phyloP scores from a whole-genome alignment of 352 stramenopile species.

The Halophytophthora polymorphica region DNA sequence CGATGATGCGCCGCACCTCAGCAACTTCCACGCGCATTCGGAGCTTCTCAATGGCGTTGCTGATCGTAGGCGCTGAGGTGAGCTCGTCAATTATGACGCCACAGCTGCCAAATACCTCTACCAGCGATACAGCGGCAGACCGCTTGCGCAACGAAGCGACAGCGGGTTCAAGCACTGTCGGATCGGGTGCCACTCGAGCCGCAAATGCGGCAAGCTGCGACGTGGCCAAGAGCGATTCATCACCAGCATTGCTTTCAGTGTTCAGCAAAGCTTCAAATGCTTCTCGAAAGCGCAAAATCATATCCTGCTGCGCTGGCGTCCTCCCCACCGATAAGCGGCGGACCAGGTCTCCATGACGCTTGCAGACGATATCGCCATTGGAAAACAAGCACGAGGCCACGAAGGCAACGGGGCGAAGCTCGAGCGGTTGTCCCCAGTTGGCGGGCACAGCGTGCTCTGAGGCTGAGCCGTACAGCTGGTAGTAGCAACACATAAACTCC shows the following conservation, averaged over 20 bases:
- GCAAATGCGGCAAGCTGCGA: slow-evolving; percentile 48
- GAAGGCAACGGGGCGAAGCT: slow-evolving; percentile 54
- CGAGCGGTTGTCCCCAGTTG: slow-evolving; percentile 23
- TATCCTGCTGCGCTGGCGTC: slow-evolving; percentile 48
- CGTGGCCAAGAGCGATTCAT: slow-evolving; percentile 26
- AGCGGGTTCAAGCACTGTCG: slow-evolving; percentile 34
- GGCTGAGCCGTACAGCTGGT: slow-evolving; percentile 54
- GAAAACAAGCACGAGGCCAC: slow-evolving; percentile 67
- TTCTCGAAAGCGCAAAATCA: slow-evolving; percentile 64
- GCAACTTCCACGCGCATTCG: slow-evolving; percentile 41
- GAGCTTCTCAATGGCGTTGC: slow-evolving; percentile 56
- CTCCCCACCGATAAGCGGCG: slow-evolving; percentile 52
- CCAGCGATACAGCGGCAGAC: slow-evolving; percentile 44
- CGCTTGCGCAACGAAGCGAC: slow-evolving; percentile 42
- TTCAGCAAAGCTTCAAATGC: slow-evolving; percentile 45
- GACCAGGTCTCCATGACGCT: slow-evolving; percentile 54
- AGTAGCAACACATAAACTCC: slow-evolving; percentile 70
- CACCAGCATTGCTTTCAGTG: slow-evolving; percentile 7
- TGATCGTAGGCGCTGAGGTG: slow-evolving; percentile 43
- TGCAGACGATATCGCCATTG: slow-evolving; percentile 48
- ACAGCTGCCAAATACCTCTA: slow-evolving; percentile 58
- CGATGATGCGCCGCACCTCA: slow-evolving; percentile 54
- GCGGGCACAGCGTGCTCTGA: slow-evolving; percentile 9
- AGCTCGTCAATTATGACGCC: slow-evolving; percentile 73
- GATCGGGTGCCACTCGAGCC: slow-evolving; percentile 36